Percentiles rank a stretch among this genome's conserved stretches.
Evolutionary conservation across 108 stramenopile genomes (phyloP).

Genomic region (Nitzschia sp.): DNA sequence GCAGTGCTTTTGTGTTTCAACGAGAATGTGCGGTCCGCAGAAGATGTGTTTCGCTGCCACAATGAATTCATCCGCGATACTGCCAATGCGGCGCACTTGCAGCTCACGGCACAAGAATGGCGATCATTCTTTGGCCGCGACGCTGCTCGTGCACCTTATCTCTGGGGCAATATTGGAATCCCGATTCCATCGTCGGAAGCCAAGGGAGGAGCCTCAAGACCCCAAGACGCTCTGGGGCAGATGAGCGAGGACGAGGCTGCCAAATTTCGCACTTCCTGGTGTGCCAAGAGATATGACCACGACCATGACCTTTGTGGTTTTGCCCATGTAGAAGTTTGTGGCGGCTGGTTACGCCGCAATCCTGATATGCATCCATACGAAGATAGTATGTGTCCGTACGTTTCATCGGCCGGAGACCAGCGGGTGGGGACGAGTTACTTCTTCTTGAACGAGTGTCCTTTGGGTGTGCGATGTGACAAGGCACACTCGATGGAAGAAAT

Average conservation of each 20-base stretch:
- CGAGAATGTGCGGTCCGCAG: slow-evolving; percentile 84
- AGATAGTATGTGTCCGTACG: slow-evolving; percentile 62
- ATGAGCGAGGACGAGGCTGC: slow-evolving; percentile 65
- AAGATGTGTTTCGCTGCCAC: slow-evolving; percentile 88
- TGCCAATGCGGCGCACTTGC: slow-evolving; percentile 73
- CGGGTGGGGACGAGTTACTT: slow-evolving; percentile 56
- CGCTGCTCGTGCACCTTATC: slow-evolving; percentile 27
- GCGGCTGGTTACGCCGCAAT: slow-evolving; percentile 86
- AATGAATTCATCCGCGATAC: slow-evolving; percentile 90
- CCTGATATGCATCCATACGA: slow-evolving; percentile 56
- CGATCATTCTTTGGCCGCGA: slow-evolving; percentile 70
- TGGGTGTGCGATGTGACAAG: slow-evolving; percentile 55
- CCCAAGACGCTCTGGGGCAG: slow-evolving; percentile 48
- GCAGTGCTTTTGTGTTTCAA: slow-evolving; percentile 89
- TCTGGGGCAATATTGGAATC: slow-evolving; percentile 48
- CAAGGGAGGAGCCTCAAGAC: slow-evolving; percentile 18
- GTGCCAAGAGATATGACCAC: slow-evolving; percentile 88
- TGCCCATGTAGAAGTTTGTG: slow-evolving; percentile 78
- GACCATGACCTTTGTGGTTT: slow-evolving; percentile 82
- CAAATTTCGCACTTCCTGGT: slow-evolving; percentile 84
- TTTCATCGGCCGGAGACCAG: slow-evolving; percentile 36
- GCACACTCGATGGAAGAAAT: slow-evolving; percentile 87
- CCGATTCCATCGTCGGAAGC: slow-evolving; percentile 27
- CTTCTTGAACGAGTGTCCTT: slow-evolving; percentile 61
- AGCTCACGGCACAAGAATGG: slow-evolving; percentile 81